These are phyloP conservation scores for Isatis lusitanica DNA, from an alignment of 441 rosid genomes.

Conservation along the genomic window DNA sequence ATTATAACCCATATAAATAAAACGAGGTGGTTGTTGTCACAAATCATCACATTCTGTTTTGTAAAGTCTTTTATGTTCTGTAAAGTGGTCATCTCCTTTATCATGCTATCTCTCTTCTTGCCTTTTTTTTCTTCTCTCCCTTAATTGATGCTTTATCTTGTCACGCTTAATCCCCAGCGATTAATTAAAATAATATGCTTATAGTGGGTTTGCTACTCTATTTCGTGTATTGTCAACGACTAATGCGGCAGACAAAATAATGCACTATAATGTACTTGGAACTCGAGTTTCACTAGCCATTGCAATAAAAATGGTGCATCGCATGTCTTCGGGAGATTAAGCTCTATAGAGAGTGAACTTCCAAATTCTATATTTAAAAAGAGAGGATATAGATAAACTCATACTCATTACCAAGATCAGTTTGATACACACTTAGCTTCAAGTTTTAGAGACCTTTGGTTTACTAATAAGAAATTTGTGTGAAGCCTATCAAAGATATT, in stretches of 20 bases:
- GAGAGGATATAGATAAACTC: not conserved
- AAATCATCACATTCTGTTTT: conserved; percentile 37
- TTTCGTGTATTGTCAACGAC: conserved; percentile 1
- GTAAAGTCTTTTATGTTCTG: conserved; percentile 37
- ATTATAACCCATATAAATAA: conserved; percentile 21
- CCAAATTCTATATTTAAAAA: not conserved
- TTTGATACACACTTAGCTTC: not conserved
- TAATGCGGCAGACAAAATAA: conserved; percentile 1
- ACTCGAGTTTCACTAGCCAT: not conserved
- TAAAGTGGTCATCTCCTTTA: conserved; percentile 26
- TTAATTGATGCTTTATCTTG: conserved; percentile 28
- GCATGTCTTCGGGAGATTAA: not conserved
- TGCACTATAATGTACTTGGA: conserved; percentile 1
- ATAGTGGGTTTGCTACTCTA: not conserved
- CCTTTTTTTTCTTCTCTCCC: conserved; percentile 1
- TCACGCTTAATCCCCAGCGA: conserved; percentile 34
- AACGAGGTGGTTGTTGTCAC: conserved; percentile 35
- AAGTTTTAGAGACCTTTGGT: not conserved
- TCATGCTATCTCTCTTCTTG: conserved; percentile 30
- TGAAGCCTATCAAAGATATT: not conserved
- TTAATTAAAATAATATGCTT: not conserved
- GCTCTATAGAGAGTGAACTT: not conserved
- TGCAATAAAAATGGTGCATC: not conserved
- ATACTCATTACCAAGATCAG: not conserved
- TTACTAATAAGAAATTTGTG: not conserved